A percentile compares a stretch with the other conserved stretches of the same genome.
Evolutionary conservation across 805 yeast species (phyloP).

Genomic region (Ogataea methylovora): DNA sequence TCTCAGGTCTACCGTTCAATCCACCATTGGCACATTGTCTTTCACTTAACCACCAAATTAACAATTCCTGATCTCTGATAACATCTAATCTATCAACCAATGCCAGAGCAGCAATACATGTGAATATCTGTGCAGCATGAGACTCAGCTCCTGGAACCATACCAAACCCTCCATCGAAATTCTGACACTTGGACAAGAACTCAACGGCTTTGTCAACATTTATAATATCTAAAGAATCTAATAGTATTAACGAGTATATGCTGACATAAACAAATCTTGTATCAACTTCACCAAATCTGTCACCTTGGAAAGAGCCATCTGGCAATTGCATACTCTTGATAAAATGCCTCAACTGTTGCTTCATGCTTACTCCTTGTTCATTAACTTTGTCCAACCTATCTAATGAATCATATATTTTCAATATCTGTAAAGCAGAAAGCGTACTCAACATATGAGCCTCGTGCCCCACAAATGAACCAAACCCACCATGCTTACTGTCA

Average conservation of each 20-base stretch:
- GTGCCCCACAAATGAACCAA: constrained; percentile 83
- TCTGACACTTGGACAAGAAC: constrained; percentile 64
- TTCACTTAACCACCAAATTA: constrained; percentile 86
- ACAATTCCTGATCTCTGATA: constrained; percentile 33
- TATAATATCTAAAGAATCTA: constrained; percentile 50
- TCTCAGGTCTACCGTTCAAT: constrained; percentile 92
- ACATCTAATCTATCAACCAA: constrained; percentile 52
- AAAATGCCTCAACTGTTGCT: constrained; percentile 29
- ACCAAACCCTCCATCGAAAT: constrained; percentile 96
- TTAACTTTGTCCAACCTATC: constrained; percentile 27
- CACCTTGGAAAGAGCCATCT: constrained; percentile 84
- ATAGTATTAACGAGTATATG: constrained; percentile 59
- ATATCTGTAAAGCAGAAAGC: constrained; percentile 76
- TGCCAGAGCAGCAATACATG: constrained; percentile 76
- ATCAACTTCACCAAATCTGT: constrained; percentile 85
- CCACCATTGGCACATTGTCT: constrained; percentile 88
- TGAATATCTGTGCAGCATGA: constrained; percentile 88
- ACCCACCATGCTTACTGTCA: constrained; percentile 58
- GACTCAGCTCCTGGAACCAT: constrained; percentile 91
- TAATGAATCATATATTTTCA: constrained; percentile 57
- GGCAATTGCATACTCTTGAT: constrained; percentile 37
- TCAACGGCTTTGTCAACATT: constrained; percentile 52
- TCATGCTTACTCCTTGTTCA: constrained; percentile 19
- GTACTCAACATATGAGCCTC: constrained; percentile 86
- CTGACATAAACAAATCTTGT: constrained; percentile 86